Base-by-base conservation (phyloP, 306 rosid species). In the Medicago truncatula region DNA sequence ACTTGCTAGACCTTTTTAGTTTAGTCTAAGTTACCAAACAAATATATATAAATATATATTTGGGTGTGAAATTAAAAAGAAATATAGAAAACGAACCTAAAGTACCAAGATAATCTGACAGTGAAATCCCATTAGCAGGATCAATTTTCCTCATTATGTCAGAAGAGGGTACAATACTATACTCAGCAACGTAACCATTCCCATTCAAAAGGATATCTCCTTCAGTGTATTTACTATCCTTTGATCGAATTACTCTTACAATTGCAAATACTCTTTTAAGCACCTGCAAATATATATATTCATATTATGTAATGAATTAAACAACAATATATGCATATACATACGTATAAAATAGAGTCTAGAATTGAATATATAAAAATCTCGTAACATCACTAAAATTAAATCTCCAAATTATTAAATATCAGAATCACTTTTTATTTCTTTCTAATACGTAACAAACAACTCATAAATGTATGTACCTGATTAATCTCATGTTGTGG, bases 31-130 rank as follows among this genome's bases (percentile, higher is more conserved):
- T n/a, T n/a, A n/a, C n/a, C n/a, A n/a, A n/a, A n/a, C n/a, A n/a
- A n/a, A n/a, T n/a, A n/a, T n/a, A n/a, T n/a, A n/a, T n/a, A n/a
- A n/a, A n/a, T n/a, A n/a, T n/a, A n/a, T n/a, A n/a, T n/a, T n/a
- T n/a, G n/a, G 23, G 23, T 21, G 23, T 21, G 23, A 21, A 25
- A 25, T 25, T 44, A 60, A 25, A 4, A 44, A 3, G 3, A 11
- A 0, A 12, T 4, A 7, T 60, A 13, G 14, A 31, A 58, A 25
- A 31, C n/a, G 50, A 23, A 59, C 90, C 91, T 21, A 87, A 58
- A 64, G 68, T 64, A 54, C 91, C 81, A 70, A 87, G 70, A 52
- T 84, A 82, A 43, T 87, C 86, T 0, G 86, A 80, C 76, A 89
- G 60, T 0, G 88, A 75, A 82, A 89, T 56, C 20, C 86, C 86